Conservation (phyloP, 2,329 filamentous ascomycete genomes). For the Malbranchea cinnamomea region DNA sequence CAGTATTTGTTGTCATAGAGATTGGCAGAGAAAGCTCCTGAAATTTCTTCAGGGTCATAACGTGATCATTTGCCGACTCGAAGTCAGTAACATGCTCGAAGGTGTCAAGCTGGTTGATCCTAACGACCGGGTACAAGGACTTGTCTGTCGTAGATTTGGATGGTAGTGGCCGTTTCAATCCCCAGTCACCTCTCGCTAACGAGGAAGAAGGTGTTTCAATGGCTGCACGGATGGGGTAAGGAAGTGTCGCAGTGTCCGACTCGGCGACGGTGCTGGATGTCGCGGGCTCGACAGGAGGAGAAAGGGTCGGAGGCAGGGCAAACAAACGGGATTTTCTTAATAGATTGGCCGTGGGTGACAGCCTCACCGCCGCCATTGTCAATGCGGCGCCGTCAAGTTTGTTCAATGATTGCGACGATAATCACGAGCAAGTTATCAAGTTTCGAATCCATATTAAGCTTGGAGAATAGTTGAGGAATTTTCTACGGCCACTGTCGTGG, state of each 20-base stretch:
- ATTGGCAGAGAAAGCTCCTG: slow-evolving; percentile 66
- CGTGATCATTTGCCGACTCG: slow-evolving; percentile 65
- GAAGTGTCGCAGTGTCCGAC: slow-evolving; percentile 57
- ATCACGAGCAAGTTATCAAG: no score
- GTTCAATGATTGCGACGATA: no score
- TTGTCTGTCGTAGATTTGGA: slow-evolving; percentile 56
- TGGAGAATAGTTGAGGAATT: slow-evolving; percentile 2
- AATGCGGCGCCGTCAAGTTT: no score
- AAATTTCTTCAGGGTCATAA: slow-evolving; percentile 68
- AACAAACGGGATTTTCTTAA: slow-evolving; percentile 82
- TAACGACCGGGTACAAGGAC: slow-evolving; percentile 55
- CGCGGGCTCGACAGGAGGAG: slow-evolving; percentile 40
- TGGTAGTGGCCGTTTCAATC: slow-evolving; percentile 73
- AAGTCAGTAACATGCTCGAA: slow-evolving; percentile 84
- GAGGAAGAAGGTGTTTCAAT: slow-evolving; percentile 65
- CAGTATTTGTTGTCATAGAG: slow-evolving; percentile 29
- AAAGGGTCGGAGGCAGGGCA: slow-evolving; percentile 64
- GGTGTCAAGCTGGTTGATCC: slow-evolving; percentile 66
- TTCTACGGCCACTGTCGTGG: neutral
- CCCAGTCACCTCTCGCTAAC: slow-evolving; percentile 72
- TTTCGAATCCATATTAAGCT: no score
- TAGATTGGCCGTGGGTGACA: slow-evolving; percentile 50
- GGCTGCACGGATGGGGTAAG: slow-evolving; percentile 68
- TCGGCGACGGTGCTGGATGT: slow-evolving; percentile 33
- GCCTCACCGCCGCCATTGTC: slow-evolving; percentile 20